A percentile compares a stretch with the other conserved stretches of the same genome.
These are phyloP conservation scores for Teunomyces barrocoloradensis DNA, from an alignment of 805 yeast genomes.

Conservation along the genomic window DNA sequence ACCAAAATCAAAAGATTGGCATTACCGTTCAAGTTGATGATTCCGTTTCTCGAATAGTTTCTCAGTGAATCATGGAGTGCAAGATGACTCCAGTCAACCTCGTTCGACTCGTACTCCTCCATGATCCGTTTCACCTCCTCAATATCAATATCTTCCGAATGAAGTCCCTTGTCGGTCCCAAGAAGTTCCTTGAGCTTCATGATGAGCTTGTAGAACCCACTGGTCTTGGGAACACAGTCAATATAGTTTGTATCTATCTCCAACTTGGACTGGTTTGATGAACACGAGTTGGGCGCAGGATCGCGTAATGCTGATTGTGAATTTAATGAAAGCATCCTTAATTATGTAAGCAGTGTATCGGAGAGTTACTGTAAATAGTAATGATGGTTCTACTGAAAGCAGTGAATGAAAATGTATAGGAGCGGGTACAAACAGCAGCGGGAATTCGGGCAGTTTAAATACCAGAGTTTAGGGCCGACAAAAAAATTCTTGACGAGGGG, in stretches of 20 bases:
- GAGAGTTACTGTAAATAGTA: not conserved
- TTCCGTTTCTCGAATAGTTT: slow-evolving; percentile 66
- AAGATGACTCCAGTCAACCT: slow-evolving; percentile 55
- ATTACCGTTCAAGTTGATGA: slow-evolving; percentile 65
- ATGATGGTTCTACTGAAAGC: not conserved
- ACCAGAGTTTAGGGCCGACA: not conserved
- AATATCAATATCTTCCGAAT: slow-evolving; percentile 53
- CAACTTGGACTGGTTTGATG: slow-evolving; percentile 2
- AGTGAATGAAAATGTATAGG: not conserved
- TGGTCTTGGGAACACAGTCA: slow-evolving; percentile 4
- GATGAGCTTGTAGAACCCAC: slow-evolving; percentile 23
- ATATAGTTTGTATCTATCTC: slow-evolving; percentile 1
- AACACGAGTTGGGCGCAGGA: slow-evolving; percentile 1
- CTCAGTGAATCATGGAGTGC: slow-evolving; percentile 52
- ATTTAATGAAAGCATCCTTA: slow-evolving; percentile 1
- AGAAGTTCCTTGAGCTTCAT: slow-evolving; percentile 23
- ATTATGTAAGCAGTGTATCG: not conserved
- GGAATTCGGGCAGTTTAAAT: slow-evolving; percentile 2
- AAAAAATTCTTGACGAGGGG: not conserved
- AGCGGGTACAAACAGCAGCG: not conserved
- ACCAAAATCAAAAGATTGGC: slow-evolving; percentile 68
- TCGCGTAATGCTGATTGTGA: slow-evolving; percentile 1
- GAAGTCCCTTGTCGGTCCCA: slow-evolving; percentile 31
- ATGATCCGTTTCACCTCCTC: slow-evolving; percentile 43
- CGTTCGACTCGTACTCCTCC: slow-evolving; percentile 46